Base-by-base conservation (phyloP, 371 early-diverging fungal species). In the Apophysomyces trapeziformis region DNA sequence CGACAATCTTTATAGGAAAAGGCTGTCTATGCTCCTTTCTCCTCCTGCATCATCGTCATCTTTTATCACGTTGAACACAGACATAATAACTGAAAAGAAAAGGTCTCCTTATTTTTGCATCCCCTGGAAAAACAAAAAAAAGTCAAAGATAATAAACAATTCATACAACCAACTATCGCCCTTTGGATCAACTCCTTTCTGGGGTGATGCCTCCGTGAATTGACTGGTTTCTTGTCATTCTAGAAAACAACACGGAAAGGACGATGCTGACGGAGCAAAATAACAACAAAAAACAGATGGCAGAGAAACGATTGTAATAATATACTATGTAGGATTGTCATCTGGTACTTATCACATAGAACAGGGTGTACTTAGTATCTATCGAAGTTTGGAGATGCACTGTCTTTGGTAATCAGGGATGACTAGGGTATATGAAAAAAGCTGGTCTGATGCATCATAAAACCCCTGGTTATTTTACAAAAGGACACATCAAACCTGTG, bases 31-130 rank as follows among this genome's bases (percentile, higher is more conserved):
- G 54, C 54, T 50, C 54, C 54, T 50, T 21, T 50, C 32, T 26
- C 35, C 54, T 50, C 54, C 54, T 50, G 54, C 54, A 50, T 50
- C 54, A 26, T 50, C 54, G 54, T 50, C 54, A 50, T 50, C n/a
- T 50, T 21, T 21, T 50, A 50, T 50, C 54, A 50, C 54, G 54
- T 50, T 50, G 41, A 50, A 50, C 54, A 50, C 54, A 50, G 54
- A 50, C 54, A 50, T 18, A 50, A 50, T 32, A 50, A 26, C 54
- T 50, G 5, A 21, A 18, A 11, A 16, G 21, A 21, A 18, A 11
- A 16, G 21, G 21, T 50, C 54, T 50, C 54, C 54, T 50, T 50
- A 41, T 50, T 26, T 47, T 14, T 50, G 16, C 54, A 21, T 26
- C 16, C 21, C 54, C 54, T 26, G 5, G 54, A 50, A 16, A 50